Conservation (phyloP, 768 basidiomycete species). For the Boletales sp. region DNA sequence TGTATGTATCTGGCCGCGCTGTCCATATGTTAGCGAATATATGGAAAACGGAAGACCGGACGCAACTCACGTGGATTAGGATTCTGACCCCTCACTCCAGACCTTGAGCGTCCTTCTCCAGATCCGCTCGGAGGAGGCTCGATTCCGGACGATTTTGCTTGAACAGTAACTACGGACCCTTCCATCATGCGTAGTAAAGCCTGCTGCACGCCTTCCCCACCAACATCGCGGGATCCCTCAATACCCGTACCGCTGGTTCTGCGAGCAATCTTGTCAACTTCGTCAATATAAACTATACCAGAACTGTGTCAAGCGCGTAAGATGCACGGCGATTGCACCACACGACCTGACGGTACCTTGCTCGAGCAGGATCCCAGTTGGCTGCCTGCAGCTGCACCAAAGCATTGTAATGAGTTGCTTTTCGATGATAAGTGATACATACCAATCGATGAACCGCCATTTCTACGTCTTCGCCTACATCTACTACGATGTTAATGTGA, state of each 20-base stretch:
- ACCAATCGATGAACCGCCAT: slow-evolving; percentile 84
- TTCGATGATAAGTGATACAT: slow-evolving; percentile 15
- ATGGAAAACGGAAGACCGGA: neutral
- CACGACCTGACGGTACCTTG: slow-evolving; percentile 51
- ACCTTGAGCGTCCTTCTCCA: slow-evolving; percentile 45
- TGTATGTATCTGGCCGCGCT: slow-evolving; percentile 65
- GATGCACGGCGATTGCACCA: neutral
- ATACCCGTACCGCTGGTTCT: slow-evolving; percentile 49
- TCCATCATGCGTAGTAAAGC: slow-evolving; percentile 92
- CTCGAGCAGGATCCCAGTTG: slow-evolving; percentile 81
- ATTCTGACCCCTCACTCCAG: slow-evolving; percentile 48
- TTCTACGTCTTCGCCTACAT: slow-evolving; percentile 97
- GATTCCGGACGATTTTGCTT: slow-evolving; percentile 57
- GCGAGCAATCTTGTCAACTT: slow-evolving; percentile 89
- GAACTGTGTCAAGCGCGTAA: slow-evolving; percentile 45
- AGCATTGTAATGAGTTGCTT: neutral
- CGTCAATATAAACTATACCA: slow-evolving; percentile 96
- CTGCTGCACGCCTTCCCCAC: slow-evolving; percentile 96
- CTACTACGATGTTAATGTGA: slow-evolving; percentile 35
- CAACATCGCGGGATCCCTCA: slow-evolving; percentile 81
- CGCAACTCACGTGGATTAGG: slow-evolving; percentile 21
- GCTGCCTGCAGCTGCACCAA: slow-evolving; percentile 74
- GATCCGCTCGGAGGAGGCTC: slow-evolving; percentile 44
- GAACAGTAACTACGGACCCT: slow-evolving; percentile 80
- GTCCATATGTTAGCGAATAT: slow-evolving; percentile 3